These are phyloP conservation scores for Nemania serpens DNA, from an alignment of 2,329 filamentous ascomycete genomes.

Conservation along the genomic window DNA sequence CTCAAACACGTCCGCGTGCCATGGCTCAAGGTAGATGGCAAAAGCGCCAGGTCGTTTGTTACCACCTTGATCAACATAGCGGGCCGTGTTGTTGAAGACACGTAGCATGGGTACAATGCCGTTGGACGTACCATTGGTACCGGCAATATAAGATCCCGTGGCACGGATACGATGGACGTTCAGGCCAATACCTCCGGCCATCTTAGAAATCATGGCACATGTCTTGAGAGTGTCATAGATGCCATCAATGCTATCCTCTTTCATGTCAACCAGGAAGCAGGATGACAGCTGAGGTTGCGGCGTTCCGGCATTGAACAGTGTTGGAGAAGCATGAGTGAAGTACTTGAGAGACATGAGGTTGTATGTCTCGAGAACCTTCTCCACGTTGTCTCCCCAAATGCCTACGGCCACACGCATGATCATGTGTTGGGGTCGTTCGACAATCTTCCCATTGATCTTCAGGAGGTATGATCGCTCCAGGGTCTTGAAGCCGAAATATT, in stretches of 20 bases:
- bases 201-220: slow-evolving; percentile 99
- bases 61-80: slow-evolving; percentile 98
- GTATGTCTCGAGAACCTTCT: slow-evolving; percentile 96
- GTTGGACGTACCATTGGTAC: slow-evolving; percentile 97
- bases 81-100: slow-evolving; percentile 98
- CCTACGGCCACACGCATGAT: slow-evolving; percentile 99
- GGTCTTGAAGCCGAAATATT: slow-evolving; percentile 99
- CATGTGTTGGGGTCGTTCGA: slow-evolving; percentile 98
- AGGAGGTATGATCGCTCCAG: slow-evolving; percentile 96
- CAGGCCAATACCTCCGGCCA: slow-evolving; percentile 94
- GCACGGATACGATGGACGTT: slow-evolving; percentile 97
- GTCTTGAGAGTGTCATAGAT: slow-evolving; percentile 99
- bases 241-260: slow-evolving; percentile 98
- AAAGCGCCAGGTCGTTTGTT: slow-evolving; percentile 99
- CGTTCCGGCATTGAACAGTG: slow-evolving; percentile 96
- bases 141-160: slow-evolving; percentile 96
- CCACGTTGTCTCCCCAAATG: slow-evolving; percentile 93
- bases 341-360: slow-evolving; percentile 98
- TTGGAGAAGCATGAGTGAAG: slow-evolving; percentile 98
- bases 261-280: slow-evolving; percentile 99
- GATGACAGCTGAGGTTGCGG: slow-evolving; percentile 94
- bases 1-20: slow-evolving; percentile 97
- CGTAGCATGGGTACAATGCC: slow-evolving; percentile 97
- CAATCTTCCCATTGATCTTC: slow-evolving; percentile 93
- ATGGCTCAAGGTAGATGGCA: slow-evolving; percentile 98